A percentile compares a stretch with the other conserved stretches of the same genome.
phyloP scores from a whole-genome alignment of 345 rosid species.

The Eucalyptus polybractea region DNA sequence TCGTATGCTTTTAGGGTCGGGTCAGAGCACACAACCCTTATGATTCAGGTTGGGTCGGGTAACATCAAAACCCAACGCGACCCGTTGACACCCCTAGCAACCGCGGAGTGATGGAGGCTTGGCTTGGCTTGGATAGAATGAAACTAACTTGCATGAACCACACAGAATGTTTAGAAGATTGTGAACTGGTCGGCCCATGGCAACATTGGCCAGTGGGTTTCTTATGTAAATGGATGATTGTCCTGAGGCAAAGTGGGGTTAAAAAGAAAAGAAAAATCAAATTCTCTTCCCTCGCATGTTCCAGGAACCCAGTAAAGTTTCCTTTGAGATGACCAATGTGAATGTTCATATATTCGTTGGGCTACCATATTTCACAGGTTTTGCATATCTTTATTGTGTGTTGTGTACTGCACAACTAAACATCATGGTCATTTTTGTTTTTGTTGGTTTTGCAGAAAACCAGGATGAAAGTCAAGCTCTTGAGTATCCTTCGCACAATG shows the following conservation, averaged over 20 bases:
- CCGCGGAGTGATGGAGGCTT: background rate
- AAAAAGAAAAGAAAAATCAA: background rate
- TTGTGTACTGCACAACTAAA: background rate
- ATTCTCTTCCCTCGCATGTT: background rate
- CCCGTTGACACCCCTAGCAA: background rate
- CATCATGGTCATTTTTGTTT: background rate
- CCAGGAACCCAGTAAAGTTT: background rate
- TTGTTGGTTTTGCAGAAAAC: conserved; percentile 9
- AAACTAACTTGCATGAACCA: background rate
- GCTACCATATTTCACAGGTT: background rate
- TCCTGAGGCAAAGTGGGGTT: background rate
- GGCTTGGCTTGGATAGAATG: background rate
- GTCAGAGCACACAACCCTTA: no score
- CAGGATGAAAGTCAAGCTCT: conserved; percentile 49
- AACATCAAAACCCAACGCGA: no score
- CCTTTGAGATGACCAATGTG: background rate
- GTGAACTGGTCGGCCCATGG: background rate
- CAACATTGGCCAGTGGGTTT: background rate
- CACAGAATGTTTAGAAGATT: background rate
- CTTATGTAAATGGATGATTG: background rate
- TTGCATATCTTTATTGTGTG: background rate
- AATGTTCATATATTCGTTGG: background rate
- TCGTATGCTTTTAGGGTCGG: no score
- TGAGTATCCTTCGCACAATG: conserved; percentile 37
- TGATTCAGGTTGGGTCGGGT: no score